phyloP scores from a whole-genome alignment of 768 basidiomycete species.

The Tulasnella sp. region DNA sequence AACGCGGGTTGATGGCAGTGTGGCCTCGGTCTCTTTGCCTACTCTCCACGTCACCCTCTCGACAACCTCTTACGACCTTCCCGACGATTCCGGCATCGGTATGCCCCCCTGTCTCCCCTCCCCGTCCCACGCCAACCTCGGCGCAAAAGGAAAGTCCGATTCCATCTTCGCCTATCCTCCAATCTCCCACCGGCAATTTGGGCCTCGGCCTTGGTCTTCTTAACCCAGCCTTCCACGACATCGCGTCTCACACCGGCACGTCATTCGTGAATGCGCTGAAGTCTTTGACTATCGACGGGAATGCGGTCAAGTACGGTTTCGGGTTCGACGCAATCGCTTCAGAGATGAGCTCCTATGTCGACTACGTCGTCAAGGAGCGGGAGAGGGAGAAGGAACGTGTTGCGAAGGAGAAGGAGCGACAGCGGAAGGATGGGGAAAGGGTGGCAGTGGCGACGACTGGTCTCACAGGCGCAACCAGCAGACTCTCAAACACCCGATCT shows the following conservation, averaged over 20 bases:
- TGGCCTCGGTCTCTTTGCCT: constrained; percentile 58
- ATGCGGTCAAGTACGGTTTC: background rate
- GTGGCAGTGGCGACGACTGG: background rate
- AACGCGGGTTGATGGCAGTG: constrained; percentile 61
- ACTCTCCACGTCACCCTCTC: constrained; percentile 29
- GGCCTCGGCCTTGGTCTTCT: too few relatives aligned
- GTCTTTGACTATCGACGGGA: constrained; percentile 3
- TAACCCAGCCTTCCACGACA: constrained; percentile 32
- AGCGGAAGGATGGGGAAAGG: constrained; percentile 11
- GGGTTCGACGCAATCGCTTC: constrained; percentile 3
- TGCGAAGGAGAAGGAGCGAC: constrained; percentile 35
- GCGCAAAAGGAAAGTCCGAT: constrained; percentile 30
- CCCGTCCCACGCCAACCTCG: constrained; percentile 24
- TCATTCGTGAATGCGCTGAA: constrained; percentile 35
- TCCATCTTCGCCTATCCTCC: constrained; percentile 21
- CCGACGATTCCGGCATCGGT: constrained; percentile 4
- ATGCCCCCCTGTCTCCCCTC: constrained; percentile 18
- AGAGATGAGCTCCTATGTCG: constrained; percentile 41
- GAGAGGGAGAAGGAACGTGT: constrained; percentile 67
- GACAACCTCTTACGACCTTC: constrained; percentile 11
- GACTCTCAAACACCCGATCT: background rate
- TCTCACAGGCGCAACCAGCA: background rate
- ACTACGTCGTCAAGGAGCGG: constrained; percentile 60
- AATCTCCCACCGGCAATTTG: background rate
- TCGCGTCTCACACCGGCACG: constrained; percentile 41